phyloP scores from a whole-genome alignment of 2,329 filamentous ascomycete genomes.

The Trichoderma pleuroti region DNA sequence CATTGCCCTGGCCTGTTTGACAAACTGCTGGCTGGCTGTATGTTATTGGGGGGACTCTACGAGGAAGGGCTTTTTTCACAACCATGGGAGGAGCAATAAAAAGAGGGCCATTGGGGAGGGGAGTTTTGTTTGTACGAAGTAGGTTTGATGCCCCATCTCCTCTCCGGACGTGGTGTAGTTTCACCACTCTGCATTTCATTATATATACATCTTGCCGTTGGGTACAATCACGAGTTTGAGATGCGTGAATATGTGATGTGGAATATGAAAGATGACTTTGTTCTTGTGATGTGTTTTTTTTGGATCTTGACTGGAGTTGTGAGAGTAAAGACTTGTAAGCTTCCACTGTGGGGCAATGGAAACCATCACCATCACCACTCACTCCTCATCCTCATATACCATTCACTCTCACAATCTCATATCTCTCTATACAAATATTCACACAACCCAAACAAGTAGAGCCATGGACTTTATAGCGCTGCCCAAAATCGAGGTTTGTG shows the following conservation, averaged over 20 bases:
- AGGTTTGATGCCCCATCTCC: conserved; percentile 11
- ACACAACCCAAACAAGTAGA: not conserved
- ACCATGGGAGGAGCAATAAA: not conserved
- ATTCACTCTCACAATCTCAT: not conserved
- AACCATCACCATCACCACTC: not conserved
- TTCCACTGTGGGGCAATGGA: not conserved
- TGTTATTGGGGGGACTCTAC: not conserved
- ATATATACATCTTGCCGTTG: not conserved
- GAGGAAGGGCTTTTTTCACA: not conserved
- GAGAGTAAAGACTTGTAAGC: not conserved
- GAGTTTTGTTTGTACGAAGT: not conserved
- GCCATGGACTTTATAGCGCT: conserved; percentile 46
- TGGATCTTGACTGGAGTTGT: not conserved
- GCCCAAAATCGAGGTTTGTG: conserved; percentile 53
- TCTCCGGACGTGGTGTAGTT: conserved; percentile 21
- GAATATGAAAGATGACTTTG: not conserved
- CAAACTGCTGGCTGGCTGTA: not conserved
- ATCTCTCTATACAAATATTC: too few relatives aligned
- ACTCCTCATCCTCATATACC: not conserved
- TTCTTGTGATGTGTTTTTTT: not conserved
- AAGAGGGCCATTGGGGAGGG: not conserved
- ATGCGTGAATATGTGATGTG: not conserved
- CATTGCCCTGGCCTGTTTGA: not conserved
- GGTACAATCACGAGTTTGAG: not conserved
- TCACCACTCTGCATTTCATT: not conserved